A percentile compares a stretch with the other conserved stretches of the same genome.
These are phyloP conservation scores for Didymella pomorum DNA, from an alignment of 2,329 filamentous ascomycete genomes.

Conservation along the genomic window DNA sequence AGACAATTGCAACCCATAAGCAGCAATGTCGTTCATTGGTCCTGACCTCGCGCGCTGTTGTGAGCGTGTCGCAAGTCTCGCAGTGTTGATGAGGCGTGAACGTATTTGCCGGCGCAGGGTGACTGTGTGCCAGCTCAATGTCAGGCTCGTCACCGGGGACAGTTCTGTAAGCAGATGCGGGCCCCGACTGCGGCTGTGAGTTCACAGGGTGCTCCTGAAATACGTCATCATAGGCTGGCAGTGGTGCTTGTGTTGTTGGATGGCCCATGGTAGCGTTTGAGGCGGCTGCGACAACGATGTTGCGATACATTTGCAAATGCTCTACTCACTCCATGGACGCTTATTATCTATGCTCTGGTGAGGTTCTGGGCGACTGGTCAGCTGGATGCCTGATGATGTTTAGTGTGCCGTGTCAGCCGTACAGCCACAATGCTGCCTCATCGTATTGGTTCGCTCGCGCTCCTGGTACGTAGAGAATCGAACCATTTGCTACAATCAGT, in stretches of 20 bases:
- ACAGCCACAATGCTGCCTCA: constrained; percentile 8
- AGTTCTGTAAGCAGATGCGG: constrained; percentile 3
- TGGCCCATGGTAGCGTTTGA: constrained; percentile 12
- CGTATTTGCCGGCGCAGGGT: neutral
- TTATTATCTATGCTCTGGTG: constrained; percentile 5
- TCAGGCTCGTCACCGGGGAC: constrained; percentile 12
- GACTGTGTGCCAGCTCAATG: constrained; percentile 11
- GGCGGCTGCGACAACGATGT: neutral
- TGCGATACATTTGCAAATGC: constrained; percentile 2
- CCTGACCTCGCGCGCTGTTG: constrained; percentile 8
- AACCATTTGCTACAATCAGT: neutral
- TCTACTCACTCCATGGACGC: neutral
- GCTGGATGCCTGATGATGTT: constrained; percentile 11
- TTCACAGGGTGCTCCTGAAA: constrained; percentile 13
- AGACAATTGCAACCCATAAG: constrained; percentile 13
- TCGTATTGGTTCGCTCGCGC: neutral
- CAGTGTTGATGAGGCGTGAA: constrained; percentile 14
- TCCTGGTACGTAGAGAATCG: neutral
- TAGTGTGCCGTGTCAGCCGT: constrained; percentile 12
- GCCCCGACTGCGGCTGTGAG: neutral
- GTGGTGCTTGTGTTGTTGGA: neutral
- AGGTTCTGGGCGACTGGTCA: constrained; percentile 3
- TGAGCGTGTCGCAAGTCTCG: constrained; percentile 18
- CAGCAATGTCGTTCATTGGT: constrained; percentile 12
- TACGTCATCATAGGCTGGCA: constrained; percentile 15